Percentiles rank a stretch among this genome's conserved stretches.
phyloP scores from a whole-genome alignment of 495 filamentous ascomycete genomes.

The Penicillium riverlandense region DNA sequence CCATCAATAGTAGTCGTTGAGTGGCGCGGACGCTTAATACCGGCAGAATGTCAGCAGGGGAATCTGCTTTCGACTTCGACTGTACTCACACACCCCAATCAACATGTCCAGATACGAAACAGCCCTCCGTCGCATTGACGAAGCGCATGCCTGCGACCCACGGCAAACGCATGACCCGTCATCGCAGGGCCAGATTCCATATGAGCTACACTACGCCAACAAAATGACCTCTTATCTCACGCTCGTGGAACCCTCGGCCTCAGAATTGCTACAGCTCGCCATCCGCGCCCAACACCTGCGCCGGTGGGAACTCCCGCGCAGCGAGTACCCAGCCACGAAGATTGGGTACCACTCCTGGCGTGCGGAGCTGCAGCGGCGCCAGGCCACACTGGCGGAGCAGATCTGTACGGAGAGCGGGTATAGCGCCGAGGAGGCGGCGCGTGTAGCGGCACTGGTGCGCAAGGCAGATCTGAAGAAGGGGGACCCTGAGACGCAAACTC shows the following conservation, averaged over 20 bases:
- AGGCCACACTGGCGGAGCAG: constrained; percentile 51
- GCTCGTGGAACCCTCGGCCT: constrained; percentile 45
- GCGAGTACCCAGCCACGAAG: constrained; percentile 59
- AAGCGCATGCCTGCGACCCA: constrained; percentile 65
- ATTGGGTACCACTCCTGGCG: constrained; percentile 73
- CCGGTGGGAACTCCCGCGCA: constrained; percentile 73
- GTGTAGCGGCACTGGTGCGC: constrained; percentile 53
- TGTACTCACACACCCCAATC: too few relatives aligned
- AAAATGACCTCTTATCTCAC: constrained; percentile 68
- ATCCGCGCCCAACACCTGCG: constrained; percentile 76
- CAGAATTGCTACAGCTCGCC: constrained; percentile 59
- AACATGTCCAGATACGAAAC: constrained; percentile 26
- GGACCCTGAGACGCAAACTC: constrained; percentile 59
- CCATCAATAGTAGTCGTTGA: too few relatives aligned
- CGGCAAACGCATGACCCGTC: constrained; percentile 22
- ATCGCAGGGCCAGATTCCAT: constrained; percentile 37
- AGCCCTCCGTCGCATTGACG: constrained; percentile 61
- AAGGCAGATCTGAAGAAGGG: constrained; percentile 55
- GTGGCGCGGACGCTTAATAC: too few relatives aligned
- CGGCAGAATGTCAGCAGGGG: too few relatives aligned
- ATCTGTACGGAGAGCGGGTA: constrained; percentile 50
- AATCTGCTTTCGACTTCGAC: too few relatives aligned
- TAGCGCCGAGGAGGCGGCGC: constrained; percentile 33
- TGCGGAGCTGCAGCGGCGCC: constrained; percentile 58
- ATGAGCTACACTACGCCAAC: constrained; percentile 72